Conservation (phyloP, 2,329 filamentous ascomycete species). For the Colletotrichum navitas region DNA sequence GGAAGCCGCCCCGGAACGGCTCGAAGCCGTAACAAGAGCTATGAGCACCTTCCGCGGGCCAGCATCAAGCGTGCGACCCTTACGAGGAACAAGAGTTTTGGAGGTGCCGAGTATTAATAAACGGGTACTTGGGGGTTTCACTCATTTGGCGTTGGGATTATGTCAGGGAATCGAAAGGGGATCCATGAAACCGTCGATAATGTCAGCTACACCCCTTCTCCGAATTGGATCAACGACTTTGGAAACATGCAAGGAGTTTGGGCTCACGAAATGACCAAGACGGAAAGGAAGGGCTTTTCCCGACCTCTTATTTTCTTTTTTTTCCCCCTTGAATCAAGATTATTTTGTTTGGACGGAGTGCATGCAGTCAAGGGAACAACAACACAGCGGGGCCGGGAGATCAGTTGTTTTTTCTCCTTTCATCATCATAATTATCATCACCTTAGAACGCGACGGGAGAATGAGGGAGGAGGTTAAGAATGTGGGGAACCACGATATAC, state of each 20-base stretch:
- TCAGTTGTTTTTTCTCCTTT: neutral
- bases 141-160: slow-evolving; percentile 35
- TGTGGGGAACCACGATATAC: slow-evolving; percentile 30
- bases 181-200: too few species aligned
- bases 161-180: neutral
- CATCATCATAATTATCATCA: neutral
- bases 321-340: neutral
- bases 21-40: slow-evolving; percentile 55
- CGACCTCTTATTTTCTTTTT: neutral
- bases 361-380: neutral
- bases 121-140: slow-evolving; percentile 10
- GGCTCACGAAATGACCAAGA: slow-evolving; percentile 16
- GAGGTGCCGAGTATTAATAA: slow-evolving; percentile 60
- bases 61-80: slow-evolving; percentile 61
- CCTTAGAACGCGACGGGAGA: slow-evolving; percentile 30
- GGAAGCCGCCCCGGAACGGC: slow-evolving; percentile 48
- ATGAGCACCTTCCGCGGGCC: slow-evolving; percentile 56
- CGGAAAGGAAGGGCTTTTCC: slow-evolving; percentile 22
- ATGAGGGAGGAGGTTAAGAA: slow-evolving; percentile 4
- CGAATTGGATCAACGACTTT: slow-evolving; percentile 20
- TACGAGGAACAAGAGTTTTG: slow-evolving; percentile 64
- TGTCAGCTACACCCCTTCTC: neutral
- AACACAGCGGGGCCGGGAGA: neutral
- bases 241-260: slow-evolving; percentile 33
- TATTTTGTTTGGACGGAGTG: neutral